phyloP scores from a whole-genome alignment of 106 monocot genomes.

The Agapanthus africanus region DNA sequence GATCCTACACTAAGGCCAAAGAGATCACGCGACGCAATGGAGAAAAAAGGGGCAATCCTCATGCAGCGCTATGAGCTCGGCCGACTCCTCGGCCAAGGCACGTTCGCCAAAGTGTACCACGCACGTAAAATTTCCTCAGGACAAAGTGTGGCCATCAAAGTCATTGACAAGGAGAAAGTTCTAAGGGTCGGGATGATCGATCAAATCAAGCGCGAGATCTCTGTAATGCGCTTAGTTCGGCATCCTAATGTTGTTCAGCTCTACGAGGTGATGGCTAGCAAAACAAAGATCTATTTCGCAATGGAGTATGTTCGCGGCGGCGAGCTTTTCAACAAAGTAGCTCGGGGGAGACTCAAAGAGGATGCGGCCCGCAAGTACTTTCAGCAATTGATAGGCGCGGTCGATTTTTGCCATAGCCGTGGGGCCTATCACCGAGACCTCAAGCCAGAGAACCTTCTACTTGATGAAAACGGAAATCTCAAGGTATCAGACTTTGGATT shows the following conservation, averaged over 20 bases:
- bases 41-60: slow-evolving; percentile 31
- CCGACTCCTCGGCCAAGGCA: slow-evolving; percentile 45
- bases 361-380: slow-evolving; percentile 43
- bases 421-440: slow-evolving; percentile 57
- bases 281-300: slow-evolving; percentile 64
- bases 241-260: slow-evolving; percentile 63
- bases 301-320: slow-evolving; percentile 67
- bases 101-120: slow-evolving; percentile 59
- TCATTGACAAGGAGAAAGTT: slow-evolving; percentile 63
- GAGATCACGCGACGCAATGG: too few species aligned
- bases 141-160: slow-evolving; percentile 48
- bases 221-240: slow-evolving; percentile 55
- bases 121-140: slow-evolving; percentile 30
- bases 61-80: slow-evolving; percentile 64
- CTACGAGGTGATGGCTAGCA: slow-evolving; percentile 72
- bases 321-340: slow-evolving; percentile 59
- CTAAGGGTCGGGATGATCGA: slow-evolving; percentile 51
- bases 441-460: slow-evolving; percentile 58
- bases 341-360: slow-evolving; percentile 51
- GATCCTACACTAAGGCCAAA: too few species aligned
- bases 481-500: slow-evolving; percentile 56
- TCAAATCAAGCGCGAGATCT: slow-evolving; percentile 65
- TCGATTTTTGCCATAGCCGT: slow-evolving; percentile 58
- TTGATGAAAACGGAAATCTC: slow-evolving; percentile 48
- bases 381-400: slow-evolving; percentile 47